These are phyloP conservation scores for Globisporangium polare DNA, from an alignment of 352 stramenopile species.

Conservation along the genomic window DNA sequence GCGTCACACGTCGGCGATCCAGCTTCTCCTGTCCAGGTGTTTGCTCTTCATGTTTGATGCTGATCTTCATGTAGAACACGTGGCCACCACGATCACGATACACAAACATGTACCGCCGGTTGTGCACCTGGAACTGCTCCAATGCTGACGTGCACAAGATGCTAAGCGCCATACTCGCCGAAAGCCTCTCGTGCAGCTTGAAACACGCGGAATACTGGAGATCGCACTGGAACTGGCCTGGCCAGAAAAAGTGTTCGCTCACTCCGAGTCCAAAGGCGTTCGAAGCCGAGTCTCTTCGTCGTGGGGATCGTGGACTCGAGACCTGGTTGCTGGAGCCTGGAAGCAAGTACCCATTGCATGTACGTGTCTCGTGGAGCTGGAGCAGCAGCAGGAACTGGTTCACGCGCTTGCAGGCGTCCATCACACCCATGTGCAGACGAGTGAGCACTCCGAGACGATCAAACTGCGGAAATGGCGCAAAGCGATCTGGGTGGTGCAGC, in stretches of 20 bases:
- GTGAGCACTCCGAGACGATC: conserved; percentile 69
- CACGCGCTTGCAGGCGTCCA: conserved; percentile 66
- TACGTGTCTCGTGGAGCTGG: conserved; percentile 81
- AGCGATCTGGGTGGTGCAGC: conserved; percentile 53
- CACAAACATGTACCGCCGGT: conserved; percentile 84
- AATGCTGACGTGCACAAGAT: conserved; percentile 80
- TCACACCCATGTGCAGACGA: conserved; percentile 63
- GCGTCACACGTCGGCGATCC: conserved; percentile 13
- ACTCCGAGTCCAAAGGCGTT: conserved; percentile 18
- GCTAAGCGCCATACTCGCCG: conserved; percentile 75
- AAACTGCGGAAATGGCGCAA: conserved; percentile 21
- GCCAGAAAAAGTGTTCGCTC: conserved; percentile 74
- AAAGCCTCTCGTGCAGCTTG: conserved; percentile 73
- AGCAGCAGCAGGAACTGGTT: conserved; percentile 83
- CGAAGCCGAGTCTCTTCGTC: conserved; percentile 27
- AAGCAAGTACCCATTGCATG: conserved; percentile 70
- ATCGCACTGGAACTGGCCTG: conserved; percentile 83
- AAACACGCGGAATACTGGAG: conserved; percentile 78
- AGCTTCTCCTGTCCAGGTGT: background rate
- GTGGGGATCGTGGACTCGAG: conserved; percentile 39
- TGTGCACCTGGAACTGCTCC: conserved; percentile 89
- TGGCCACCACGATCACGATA: conserved; percentile 81
- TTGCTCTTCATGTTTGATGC: conserved; percentile 40
- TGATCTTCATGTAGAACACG: conserved; percentile 90
- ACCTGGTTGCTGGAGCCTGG: conserved; percentile 31